Evolutionary conservation across 2,329 filamentous ascomycete genomes (phyloP).

Genomic region (Xylariomycetidae sp.): DNA sequence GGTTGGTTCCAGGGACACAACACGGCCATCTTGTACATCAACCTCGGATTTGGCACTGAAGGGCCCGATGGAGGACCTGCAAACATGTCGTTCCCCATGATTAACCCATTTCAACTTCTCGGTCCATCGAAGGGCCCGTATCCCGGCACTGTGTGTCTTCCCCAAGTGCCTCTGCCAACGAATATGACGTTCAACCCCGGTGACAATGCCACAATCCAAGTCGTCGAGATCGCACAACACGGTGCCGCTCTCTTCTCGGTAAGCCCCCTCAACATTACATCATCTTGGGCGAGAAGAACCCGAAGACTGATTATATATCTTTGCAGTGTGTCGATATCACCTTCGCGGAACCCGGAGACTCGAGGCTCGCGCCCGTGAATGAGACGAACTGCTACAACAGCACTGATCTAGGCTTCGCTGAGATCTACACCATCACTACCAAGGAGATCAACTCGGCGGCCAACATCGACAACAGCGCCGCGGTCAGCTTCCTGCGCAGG

Average conservation of each 20-base stretch:
- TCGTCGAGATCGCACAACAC: constrained; percentile 67
- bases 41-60: constrained; percentile 76
- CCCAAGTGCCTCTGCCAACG: constrained; percentile 78
- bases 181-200: constrained; percentile 68
- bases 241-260: constrained; percentile 69
- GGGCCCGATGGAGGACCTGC: constrained; percentile 60
- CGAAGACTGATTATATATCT: too few relatives aligned
- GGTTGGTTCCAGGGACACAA: constrained; percentile 93
- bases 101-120: constrained; percentile 74
- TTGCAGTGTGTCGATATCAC: constrained; percentile 87
- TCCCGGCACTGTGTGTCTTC: constrained; percentile 81
- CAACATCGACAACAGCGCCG: constrained; percentile 27
- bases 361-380: constrained; percentile 65
- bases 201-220: constrained; percentile 76
- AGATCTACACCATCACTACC: constrained; percentile 66
- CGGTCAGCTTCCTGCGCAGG: constrained; percentile 17
- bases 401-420: constrained; percentile 68
- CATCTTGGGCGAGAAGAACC: too few relatives aligned
- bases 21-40: constrained; percentile 81
- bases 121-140: constrained; percentile 83
- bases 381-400: constrained; percentile 86
- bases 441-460: constrained; percentile 33
- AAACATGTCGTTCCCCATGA: constrained; percentile 85
- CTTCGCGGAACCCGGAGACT: constrained; percentile 73
- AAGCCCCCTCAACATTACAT: constrained; percentile 30